Base-by-base conservation (phyloP, 768 basidiomycete genomes). In the Multifurca ochricompacta region DNA sequence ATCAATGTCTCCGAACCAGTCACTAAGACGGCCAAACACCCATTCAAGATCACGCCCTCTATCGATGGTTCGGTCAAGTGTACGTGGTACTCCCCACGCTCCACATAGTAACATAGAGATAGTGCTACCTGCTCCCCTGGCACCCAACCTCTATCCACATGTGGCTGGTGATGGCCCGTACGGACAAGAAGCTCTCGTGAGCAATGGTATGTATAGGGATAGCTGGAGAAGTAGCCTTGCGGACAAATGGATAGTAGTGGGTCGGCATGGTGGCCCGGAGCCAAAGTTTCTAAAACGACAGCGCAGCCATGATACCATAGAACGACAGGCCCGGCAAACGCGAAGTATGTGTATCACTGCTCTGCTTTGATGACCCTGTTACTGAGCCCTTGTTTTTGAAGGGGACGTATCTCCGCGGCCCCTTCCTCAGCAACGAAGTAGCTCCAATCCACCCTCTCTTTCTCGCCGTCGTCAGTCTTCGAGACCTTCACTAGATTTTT, bases 61-160 rank as follows among this genome's bases (percentile, higher is more conserved):
- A 16, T 60, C 59, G n/a, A 18, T 42, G 25, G 19, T n/a, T 51
- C 63, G 50, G 39, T 40, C 41, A 19, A 49, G 43, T 23, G 63
- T 81, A 23, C 74, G 78, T 16, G 83, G 83, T 31, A 67, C 75
- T 1, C 85, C 86, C 19, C 85, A 89, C 63, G 72, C 73, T 5
- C 78, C 76, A 0, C 75, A 78, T 53, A 83, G 74, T 64, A 75
- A 75, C 51, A 68, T 88, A 49, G 79, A 87, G 61, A 81, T 89
- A 48, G 68, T 90, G 14, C 71, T 87, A 3, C 87, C 87, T 0
- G 67, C 77, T 1, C 87, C 85, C 2, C 74, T 90, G 16, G 78
- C 77, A 1, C 71, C 76, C 10, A 65, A 66, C 36, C 66, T 74
- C 21, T 52, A 57, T 39, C 36, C 28, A 8, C 42, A 30, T 21